Base-by-base conservation (phyloP, 1,139 yeast species). In the Tardiomyces depauwii region DNA sequence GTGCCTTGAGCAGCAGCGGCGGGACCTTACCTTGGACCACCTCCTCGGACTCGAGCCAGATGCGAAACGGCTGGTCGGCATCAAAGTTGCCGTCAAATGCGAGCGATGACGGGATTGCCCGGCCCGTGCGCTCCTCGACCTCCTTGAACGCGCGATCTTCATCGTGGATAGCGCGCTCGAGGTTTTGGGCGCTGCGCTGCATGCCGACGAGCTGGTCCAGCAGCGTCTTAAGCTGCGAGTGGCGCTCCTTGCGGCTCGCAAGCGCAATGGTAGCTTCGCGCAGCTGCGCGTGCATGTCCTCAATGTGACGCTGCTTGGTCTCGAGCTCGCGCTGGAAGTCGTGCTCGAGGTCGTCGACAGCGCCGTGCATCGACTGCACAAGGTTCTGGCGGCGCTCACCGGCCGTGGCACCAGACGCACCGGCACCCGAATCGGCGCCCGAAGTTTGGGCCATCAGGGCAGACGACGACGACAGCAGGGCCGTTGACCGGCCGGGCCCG, bases 21-120 rank as follows among this genome's bases (percentile, higher is more conserved):
- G 59, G 59, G 21, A 49, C 36, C 33, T 41, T 25, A 18, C 40
- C 42, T 13, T 41, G 40, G 18, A 23, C 32, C 16, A 30, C 45
- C 12, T 49, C 49, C 13, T 33, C 40, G 10, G 40, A 42, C 4
- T 16, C 19, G 23, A 45, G 32, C 19, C 73, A 70, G 23, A 84
- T 76, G 43, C 84, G 71, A 63, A 85, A 89, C 18, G 95, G 95
- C 57, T 82, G 88, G 63, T 86, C 95, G 1, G 94, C 89, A 62
- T 85, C 91, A 58, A 79, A 82, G 47, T 76, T 77, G 33, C 76
- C 78, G 18, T 71, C 70, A 46, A 71, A 71, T 51, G 68, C 68
- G 12, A 51, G 47, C 25, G 43, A 44, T 10, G 48, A 40, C 19
- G 30, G 18, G 9, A 40, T 43, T 18, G 40, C 28, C 39, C 56